Base-by-base conservation (phyloP, 805 yeast genomes). In the Metschnikowia chrysomelidarum region DNA sequence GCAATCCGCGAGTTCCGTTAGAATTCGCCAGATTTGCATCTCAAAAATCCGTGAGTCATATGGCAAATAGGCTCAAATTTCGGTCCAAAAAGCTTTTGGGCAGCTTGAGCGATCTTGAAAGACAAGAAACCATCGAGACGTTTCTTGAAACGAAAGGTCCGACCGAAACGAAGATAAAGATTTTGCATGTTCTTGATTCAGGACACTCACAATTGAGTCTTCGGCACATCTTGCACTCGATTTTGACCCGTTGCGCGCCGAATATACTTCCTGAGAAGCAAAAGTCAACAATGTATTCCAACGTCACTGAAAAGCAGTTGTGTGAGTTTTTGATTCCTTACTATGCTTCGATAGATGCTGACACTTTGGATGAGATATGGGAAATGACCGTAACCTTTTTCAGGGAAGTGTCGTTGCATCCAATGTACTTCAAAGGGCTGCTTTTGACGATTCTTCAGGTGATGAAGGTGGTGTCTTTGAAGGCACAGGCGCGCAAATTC, bases 341-440 rank as follows among this genome's bases (percentile, higher is more conserved):
- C 54, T 62, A 82, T 15, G 61, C 61, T 4, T 72, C 88, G 0
- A 62, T 89, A 24, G 95, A 85, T 44, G 73, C 72, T 42, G 95
- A 87, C 48, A 78, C 86, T 0, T 64, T 87, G 31, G 88, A 83
- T 40, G 98, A 91, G 39, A 72, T 88, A 13, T 91, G 88, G 80
- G 56, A 57, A 7, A 74, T 71, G 15, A 62, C 81, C 21, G 61
- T 76, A 17, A 54, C 56, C 2, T 88, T 85, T 45, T 64, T 86
- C 46, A 80, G 71, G 44, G 87, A 80, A 4, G 73, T 78, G 0
- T 46, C 69, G 19, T 56, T 72, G 3, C 75, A 76, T 45, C 57
- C 71, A 12, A 48, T 63, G 5, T 48, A 61, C 4, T 85, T 76
- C 54, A 71, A 69, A 35, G 55, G 56, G 2, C 52, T 82, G 1